A percentile compares a stretch with the other conserved stretches of the same genome.
These are phyloP conservation scores for Grammothele lineata DNA, from an alignment of 768 basidiomycete genomes.

Conservation along the genomic window DNA sequence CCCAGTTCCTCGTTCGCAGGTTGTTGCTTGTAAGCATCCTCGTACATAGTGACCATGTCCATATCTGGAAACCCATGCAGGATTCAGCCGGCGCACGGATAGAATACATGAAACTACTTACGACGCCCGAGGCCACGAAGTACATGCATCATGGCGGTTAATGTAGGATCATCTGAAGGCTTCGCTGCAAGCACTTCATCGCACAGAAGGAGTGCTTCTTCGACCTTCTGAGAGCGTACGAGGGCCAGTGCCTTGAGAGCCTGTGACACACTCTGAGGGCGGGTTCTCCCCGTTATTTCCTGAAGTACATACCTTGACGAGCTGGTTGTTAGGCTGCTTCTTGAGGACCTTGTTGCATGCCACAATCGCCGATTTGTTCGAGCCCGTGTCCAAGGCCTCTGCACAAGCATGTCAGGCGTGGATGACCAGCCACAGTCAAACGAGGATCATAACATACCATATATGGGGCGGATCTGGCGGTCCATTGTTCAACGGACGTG, in stretches of 20 bases:
- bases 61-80: slow-evolving; percentile 40
- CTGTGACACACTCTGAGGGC: slow-evolving; percentile 32
- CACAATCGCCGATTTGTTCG: slow-evolving; percentile 82
- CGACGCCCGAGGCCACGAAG: slow-evolving; percentile 73
- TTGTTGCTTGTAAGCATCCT: slow-evolving; percentile 79
- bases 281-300: not conserved
- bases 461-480: slow-evolving; percentile 82
- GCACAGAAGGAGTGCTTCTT: slow-evolving; percentile 73
- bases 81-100: not conserved
- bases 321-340: slow-evolving; percentile 71
- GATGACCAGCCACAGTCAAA: not conserved
- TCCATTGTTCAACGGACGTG: slow-evolving; percentile 41
- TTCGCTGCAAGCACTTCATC: slow-evolving; percentile 76
- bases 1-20: slow-evolving; percentile 82
- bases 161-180: slow-evolving; percentile 66
- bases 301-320: slow-evolving; percentile 53
- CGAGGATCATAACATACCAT: slow-evolving; percentile 47
- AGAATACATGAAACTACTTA: slow-evolving; percentile 23
- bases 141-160: slow-evolving; percentile 82
- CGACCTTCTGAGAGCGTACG: slow-evolving; percentile 80
- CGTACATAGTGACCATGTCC: slow-evolving; percentile 82
- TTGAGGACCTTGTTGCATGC: slow-evolving; percentile 85
- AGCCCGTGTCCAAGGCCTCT: slow-evolving; percentile 86
- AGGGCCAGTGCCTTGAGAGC: slow-evolving; percentile 82
- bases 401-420: slow-evolving; percentile 10